A percentile compares a stretch with the other conserved stretches of the same genome.
phyloP scores from a whole-genome alignment of 106 monocot species.

The Chionographis japonica region DNA sequence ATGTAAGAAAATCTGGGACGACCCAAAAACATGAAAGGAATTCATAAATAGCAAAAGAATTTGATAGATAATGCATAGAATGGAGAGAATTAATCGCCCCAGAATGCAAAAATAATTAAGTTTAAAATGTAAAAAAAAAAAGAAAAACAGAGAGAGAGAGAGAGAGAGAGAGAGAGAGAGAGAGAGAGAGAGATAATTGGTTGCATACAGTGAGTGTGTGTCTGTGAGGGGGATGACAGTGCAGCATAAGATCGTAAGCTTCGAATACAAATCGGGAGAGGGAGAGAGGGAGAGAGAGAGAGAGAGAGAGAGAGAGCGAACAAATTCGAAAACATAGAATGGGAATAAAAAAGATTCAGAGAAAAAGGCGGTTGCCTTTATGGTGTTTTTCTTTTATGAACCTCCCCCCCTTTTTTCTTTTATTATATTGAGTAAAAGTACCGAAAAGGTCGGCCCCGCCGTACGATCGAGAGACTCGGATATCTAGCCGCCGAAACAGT shows the following conservation, averaged over 20 bases:
- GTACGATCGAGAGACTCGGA: conserved; percentile 25
- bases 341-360: neutral
- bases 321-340: neutral
- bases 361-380: neutral
- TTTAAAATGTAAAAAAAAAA: too few species aligned
- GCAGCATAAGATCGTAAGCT: too few species aligned
- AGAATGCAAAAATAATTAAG: too few species aligned
- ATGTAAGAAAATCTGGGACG: neutral
- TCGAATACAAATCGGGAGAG: neutral
- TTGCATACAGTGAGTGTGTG: too few species aligned
- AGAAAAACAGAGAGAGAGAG: too few species aligned
- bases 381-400: too few species aligned
- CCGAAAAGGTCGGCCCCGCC: conserved; percentile 17
- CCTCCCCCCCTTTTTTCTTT: neutral
- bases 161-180: neutral
- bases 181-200: neutral
- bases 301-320: neutral
- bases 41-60: too few species aligned
- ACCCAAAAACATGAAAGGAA: neutral
- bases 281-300: neutral
- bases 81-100: too few species aligned
- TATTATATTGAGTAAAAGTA: neutral
- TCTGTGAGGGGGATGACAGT: too few species aligned
- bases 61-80: too few species aligned
- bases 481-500: conserved; percentile 25